phyloP scores from a whole-genome alignment of 1,284 basidiomycete genomes.

The Paramarasmius palmivorus region DNA sequence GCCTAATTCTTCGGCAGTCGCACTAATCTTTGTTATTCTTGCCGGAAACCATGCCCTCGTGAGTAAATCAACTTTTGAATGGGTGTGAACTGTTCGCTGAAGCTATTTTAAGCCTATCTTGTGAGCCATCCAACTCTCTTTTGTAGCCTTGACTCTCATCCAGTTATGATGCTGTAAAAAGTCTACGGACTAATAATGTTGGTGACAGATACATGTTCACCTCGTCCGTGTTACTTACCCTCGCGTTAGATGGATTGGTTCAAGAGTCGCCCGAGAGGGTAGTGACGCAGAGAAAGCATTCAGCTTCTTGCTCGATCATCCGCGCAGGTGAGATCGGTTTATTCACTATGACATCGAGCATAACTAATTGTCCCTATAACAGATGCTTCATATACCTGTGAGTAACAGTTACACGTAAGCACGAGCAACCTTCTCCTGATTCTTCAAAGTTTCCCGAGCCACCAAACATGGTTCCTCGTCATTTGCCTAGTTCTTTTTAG shows the following conservation, averaged over 20 bases:
- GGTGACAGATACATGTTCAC: conserved; percentile 4
- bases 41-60: conserved; percentile 58
- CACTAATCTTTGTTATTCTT: conserved; percentile 47
- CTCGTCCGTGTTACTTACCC: neutral
- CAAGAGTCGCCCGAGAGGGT: conserved; percentile 43
- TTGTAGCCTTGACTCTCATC: neutral
- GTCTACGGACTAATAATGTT: conserved; percentile 43
- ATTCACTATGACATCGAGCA: neutral
- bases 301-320: conserved; percentile 82
- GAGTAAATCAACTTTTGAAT: conserved; percentile 20
- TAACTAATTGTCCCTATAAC: neutral
- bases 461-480: conserved; percentile 81
- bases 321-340: conserved; percentile 47
- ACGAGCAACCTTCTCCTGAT: neutral
- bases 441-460: conserved; percentile 59
- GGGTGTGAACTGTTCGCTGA: neutral
- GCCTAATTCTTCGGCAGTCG: conserved; percentile 29
- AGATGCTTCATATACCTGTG: conserved; percentile 83
- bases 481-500: conserved; percentile 48
- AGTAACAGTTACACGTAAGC: conserved; percentile 11
- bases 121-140: conserved; percentile 22
- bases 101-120: conserved; percentile 29
- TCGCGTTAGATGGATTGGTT: conserved; percentile 44
- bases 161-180: conserved; percentile 16
- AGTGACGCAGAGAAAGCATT: conserved; percentile 62